Evolutionary conservation across 345 rosid genomes (phyloP).

Genomic region (Populus ilicifolia): DNA sequence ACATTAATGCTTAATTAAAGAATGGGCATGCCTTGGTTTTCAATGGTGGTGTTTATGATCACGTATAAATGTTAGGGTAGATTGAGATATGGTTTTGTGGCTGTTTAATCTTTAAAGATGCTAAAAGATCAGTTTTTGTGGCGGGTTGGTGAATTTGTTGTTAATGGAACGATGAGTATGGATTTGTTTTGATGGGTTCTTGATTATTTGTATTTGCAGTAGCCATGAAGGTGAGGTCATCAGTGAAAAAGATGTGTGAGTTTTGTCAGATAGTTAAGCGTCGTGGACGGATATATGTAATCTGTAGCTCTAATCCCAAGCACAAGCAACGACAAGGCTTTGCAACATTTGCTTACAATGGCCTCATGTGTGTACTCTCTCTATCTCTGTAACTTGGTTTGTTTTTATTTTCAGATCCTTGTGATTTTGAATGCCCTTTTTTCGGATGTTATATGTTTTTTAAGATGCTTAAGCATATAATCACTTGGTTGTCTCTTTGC

Average conservation of each 20-base stretch:
- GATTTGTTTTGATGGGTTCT: background rate
- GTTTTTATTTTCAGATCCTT: background rate
- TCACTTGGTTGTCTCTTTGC: background rate
- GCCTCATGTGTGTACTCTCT: slow-evolving; percentile 36
- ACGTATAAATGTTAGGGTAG: too few species aligned
- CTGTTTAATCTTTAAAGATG: too few species aligned
- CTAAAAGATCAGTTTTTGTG: background rate
- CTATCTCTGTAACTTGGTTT: background rate
- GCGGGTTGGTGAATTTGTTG: background rate
- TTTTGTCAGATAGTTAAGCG: slow-evolving; percentile 83
- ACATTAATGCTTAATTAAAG: background rate
- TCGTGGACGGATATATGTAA: slow-evolving; percentile 73
- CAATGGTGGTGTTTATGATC: background rate
- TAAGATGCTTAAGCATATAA: background rate
- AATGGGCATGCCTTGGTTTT: background rate
- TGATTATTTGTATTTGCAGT: slow-evolving; percentile 19
- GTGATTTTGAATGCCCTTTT: background rate
- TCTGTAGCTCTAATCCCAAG: slow-evolving; percentile 72
- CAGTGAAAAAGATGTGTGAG: slow-evolving; percentile 96
- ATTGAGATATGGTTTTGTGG: background rate
- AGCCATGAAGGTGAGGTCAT: slow-evolving; percentile 84
- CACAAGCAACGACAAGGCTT: slow-evolving; percentile 91
- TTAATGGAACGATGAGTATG: background rate
- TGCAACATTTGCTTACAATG: slow-evolving; percentile 49
- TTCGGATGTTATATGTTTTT: too few species aligned